Conservation (phyloP, 768 basidiomycete genomes). For the Cubamyces sp. region DNA sequence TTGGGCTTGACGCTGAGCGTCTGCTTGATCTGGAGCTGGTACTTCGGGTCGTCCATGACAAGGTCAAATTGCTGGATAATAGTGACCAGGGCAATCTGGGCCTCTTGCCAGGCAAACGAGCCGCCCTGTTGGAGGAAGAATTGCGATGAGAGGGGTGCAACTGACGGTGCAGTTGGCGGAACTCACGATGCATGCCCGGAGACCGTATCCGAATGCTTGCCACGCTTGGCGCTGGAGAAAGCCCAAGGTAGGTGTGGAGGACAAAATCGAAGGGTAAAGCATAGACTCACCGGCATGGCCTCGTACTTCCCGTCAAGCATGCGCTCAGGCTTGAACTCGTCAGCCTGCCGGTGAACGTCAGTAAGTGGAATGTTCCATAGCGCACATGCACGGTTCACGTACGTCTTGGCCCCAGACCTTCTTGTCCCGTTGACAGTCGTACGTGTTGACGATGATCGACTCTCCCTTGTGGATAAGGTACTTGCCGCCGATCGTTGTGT, state of each 20-base stretch:
- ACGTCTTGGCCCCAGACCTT: conserved; percentile 53
- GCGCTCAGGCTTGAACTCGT: conserved; percentile 49
- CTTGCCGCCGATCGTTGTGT: conserved; percentile 44
- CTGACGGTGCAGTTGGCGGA: background rate
- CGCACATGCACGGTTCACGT: conserved; percentile 23
- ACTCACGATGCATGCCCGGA: conserved; percentile 29
- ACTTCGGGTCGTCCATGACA: conserved; percentile 44
- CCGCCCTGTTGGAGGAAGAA: conserved; percentile 35
- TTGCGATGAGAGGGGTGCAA: background rate
- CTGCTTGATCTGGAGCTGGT: conserved; percentile 48
- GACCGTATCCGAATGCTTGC: conserved; percentile 43
- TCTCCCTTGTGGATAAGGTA: conserved; percentile 42
- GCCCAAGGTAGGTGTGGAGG: background rate
- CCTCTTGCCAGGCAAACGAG: conserved; percentile 53
- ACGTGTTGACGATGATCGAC: conserved; percentile 36
- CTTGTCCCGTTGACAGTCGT: conserved; percentile 43
- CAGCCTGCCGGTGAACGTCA: conserved; percentile 27
- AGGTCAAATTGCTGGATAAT: conserved; percentile 53
- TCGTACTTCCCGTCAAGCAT: conserved; percentile 55
- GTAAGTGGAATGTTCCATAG: background rate
- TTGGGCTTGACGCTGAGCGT: conserved; percentile 52
- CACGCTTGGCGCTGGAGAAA: conserved; percentile 43
- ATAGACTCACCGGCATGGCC: conserved; percentile 40
- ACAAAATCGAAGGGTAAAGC: background rate
- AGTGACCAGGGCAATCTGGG: conserved; percentile 44